Percentiles rank a stretch among this genome's conserved stretches.
phyloP scores from a whole-genome alignment of 1,284 basidiomycete species.

The Leccinum subspadiceum region DNA sequence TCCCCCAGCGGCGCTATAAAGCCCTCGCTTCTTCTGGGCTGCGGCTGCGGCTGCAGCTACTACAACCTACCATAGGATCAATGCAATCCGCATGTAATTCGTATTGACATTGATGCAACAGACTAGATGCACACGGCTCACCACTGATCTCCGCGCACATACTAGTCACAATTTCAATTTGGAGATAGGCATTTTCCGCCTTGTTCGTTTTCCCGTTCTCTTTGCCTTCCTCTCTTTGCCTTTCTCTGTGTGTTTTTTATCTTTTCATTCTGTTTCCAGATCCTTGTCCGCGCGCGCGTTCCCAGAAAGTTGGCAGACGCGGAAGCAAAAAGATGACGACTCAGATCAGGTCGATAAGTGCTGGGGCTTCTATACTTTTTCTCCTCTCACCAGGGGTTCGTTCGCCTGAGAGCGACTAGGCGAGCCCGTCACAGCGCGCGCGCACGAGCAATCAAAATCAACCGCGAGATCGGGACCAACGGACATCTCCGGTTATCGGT shows the following conservation, averaged over 20 bases:
- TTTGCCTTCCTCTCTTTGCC: neutral
- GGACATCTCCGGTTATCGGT: constrained; percentile 18
- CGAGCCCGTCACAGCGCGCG: neutral
- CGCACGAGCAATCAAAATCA: neutral
- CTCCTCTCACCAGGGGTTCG: neutral
- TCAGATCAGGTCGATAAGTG: constrained; percentile 6
- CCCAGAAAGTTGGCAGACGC: neutral
- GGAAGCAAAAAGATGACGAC: neutral
- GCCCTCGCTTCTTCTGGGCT: neutral
- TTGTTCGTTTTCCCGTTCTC: neutral
- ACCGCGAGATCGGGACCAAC: neutral
- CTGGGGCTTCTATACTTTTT: neutral
- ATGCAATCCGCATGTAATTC: neutral
- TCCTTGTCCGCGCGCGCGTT: constrained; percentile 6
- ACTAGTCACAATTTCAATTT: neutral
- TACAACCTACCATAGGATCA: constrained; percentile 10
- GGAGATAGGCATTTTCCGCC: neutral
- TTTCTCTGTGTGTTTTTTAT: neutral
- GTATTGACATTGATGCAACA: constrained; percentile 5
- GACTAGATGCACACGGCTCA: neutral
- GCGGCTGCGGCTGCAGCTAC: neutral
- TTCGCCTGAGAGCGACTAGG: neutral
- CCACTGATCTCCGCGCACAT: constrained; percentile 13
- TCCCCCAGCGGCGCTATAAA: neutral
- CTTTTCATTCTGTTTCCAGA: constrained; percentile 2